Evolutionary conservation across 345 rosid species (phyloP).

Genomic region (Barbarea vulgaris): DNA sequence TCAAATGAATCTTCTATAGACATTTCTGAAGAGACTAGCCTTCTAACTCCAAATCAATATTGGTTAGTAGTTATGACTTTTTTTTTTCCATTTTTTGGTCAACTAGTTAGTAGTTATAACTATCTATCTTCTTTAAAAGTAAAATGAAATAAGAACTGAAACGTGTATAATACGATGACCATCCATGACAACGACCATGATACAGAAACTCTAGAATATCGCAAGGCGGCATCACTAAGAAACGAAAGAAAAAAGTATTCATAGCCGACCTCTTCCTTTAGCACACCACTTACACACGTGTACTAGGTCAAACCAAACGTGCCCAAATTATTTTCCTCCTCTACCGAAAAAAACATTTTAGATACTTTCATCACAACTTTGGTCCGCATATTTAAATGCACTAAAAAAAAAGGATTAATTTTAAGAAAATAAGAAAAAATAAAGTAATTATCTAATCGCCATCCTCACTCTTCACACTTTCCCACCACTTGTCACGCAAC

Average conservation of each 20-base stretch:
- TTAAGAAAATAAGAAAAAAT: background rate
- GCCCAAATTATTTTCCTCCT: constrained; percentile 20
- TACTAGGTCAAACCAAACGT: constrained; percentile 39
- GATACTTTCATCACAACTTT: constrained; percentile 29
- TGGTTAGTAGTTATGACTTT: constrained; percentile 23
- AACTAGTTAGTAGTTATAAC: constrained; percentile 34
- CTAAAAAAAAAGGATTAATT: background rate
- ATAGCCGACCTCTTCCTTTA: constrained; percentile 32
- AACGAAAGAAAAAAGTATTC: constrained; percentile 10
- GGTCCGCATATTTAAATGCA: constrained; percentile 24
- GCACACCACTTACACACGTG: constrained; percentile 37
- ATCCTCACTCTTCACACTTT: constrained; percentile 38
- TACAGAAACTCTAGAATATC: constrained; percentile 28
- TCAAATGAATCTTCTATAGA: background rate
- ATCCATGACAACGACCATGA: constrained; percentile 27
- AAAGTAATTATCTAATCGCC: constrained; percentile 21
- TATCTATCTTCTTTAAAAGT: constrained; percentile 6
- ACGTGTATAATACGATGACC: constrained; percentile 35
- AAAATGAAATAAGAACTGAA: constrained; percentile 1
- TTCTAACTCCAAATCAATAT: background rate
- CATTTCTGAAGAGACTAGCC: background rate
- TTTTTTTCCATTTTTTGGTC: no score
- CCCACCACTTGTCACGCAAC: constrained; percentile 43
- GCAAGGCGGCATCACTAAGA: constrained; percentile 7
- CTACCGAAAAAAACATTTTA: background rate